Evolutionary conservation across 495 filamentous ascomycete species (phyloP).

Genomic region (Chaetomium fimeti): DNA sequence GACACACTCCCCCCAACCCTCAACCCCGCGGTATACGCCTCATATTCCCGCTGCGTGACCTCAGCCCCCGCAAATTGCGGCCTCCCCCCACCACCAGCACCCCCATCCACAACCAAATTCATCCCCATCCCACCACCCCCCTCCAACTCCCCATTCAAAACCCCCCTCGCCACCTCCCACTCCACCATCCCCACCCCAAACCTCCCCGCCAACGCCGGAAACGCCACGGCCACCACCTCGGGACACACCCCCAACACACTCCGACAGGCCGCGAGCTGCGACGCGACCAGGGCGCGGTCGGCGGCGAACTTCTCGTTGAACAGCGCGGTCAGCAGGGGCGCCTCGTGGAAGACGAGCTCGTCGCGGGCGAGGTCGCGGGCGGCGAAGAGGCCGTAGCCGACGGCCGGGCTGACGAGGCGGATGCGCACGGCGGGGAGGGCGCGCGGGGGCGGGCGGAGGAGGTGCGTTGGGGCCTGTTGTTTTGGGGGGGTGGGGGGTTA

Average conservation of each 20-base stretch:
- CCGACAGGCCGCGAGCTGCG: slow-evolving; percentile 22
- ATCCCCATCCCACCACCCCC: slow-evolving; percentile 15
- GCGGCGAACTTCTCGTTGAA: slow-evolving; percentile 28
- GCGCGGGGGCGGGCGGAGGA: slow-evolving; percentile 21
- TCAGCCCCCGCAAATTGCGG: slow-evolving; percentile 16
- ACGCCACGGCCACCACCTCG: slow-evolving; percentile 16
- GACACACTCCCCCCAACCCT: not conserved
- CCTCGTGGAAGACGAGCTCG: slow-evolving; percentile 36
- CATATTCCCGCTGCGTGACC: slow-evolving; percentile 27
- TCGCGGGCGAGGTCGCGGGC: slow-evolving; percentile 26
- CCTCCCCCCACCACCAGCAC: slow-evolving; percentile 13
- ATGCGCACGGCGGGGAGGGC: slow-evolving; percentile 26
- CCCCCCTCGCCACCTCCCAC: slow-evolving; percentile 2
- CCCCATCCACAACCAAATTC: slow-evolving; percentile 21
- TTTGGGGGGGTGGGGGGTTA: not conserved
- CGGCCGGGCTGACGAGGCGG: slow-evolving; percentile 22
- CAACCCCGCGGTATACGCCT: slow-evolving; percentile 16
- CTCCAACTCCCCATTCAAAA: not conserved
- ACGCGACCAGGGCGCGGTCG: slow-evolving; percentile 15
- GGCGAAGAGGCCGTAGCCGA: slow-evolving; percentile 37
- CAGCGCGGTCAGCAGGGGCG: slow-evolving; percentile 26
- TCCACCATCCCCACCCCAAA: slow-evolving; percentile 9
- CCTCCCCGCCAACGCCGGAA: slow-evolving; percentile 23
- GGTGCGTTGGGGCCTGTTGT: slow-evolving; percentile 20
- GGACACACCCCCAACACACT: not conserved